phyloP scores from a whole-genome alignment of 148 eudicot species.

The Mesembryanthemum crystallinum region DNA sequence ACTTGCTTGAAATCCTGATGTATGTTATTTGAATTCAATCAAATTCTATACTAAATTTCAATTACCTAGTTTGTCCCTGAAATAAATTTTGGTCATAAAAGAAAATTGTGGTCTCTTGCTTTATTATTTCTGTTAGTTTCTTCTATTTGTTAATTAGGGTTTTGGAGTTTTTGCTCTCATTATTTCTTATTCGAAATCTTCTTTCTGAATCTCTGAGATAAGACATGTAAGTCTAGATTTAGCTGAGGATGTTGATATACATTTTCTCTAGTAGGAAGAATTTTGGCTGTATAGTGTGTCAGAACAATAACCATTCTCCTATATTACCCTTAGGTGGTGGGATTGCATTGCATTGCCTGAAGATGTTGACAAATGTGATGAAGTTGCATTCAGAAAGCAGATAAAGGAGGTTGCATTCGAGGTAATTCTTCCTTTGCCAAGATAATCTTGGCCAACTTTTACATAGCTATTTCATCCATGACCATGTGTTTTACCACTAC shows the following conservation, averaged over 20 bases:
- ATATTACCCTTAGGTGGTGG: conserved; percentile 78
- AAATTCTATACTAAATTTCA: not conserved
- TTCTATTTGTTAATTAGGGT: not conserved
- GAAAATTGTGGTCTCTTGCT: not conserved
- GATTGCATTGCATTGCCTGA: conserved; percentile 90
- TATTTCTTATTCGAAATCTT: not conserved
- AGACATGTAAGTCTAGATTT: not conserved
- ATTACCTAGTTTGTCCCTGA: not conserved
- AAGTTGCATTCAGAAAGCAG: conserved; percentile 67
- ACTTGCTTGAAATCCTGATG: not conserved
- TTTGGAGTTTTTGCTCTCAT: not conserved
- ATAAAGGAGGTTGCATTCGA: conserved; percentile 73
- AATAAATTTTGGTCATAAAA: not conserved
- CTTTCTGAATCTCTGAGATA: not conserved
- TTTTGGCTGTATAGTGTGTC: not conserved
- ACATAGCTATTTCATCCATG: not conserved
- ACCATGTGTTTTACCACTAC: not conserved
- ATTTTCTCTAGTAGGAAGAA: not conserved
- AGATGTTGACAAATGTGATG: conserved; percentile 66
- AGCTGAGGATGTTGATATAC: not conserved
- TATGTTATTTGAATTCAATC: not conserved
- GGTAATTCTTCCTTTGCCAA: conserved; percentile 36
- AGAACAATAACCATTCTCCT: not conserved
- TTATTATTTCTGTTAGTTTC: not conserved
- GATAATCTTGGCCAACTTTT: not conserved